Conservation (phyloP, 495 filamentous ascomycete genomes). For the Aspergillus avenaceus region DNA sequence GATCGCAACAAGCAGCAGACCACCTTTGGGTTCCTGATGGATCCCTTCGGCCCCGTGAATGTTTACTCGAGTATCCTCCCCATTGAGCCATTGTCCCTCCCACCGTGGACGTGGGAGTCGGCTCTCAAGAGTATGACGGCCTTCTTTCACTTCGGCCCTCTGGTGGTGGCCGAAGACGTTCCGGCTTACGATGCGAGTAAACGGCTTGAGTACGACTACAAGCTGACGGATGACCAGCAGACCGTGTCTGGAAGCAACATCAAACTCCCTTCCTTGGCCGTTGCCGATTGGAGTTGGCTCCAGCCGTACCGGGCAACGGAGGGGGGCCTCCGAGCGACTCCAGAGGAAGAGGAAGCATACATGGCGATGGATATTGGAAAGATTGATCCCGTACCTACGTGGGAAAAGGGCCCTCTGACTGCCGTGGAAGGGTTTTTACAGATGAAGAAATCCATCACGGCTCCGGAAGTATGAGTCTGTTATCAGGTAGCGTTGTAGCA, state of each 20-base stretch:
- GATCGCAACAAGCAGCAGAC: conserved; percentile 13
- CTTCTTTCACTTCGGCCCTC: conserved; percentile 43
- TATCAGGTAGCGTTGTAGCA: too few species aligned
- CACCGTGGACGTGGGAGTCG: conserved; percentile 37
- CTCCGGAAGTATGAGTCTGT: neutral
- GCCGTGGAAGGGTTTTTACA: conserved; percentile 45
- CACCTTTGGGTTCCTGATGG: conserved; percentile 33
- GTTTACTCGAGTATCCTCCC: conserved; percentile 38
- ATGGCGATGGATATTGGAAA: conserved; percentile 23
- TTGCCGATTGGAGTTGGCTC: conserved; percentile 41
- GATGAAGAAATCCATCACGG: conserved; percentile 24
- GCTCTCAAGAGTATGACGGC: conserved; percentile 42
- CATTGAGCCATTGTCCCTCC: conserved; percentile 26
- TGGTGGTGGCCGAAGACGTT: conserved; percentile 28
- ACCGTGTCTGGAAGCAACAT: neutral
- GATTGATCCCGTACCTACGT: conserved; percentile 19
- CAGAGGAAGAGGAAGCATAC: conserved; percentile 6
- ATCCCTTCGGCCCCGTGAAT: conserved; percentile 43
- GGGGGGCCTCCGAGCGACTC: neutral
- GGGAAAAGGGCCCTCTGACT: conserved; percentile 35
- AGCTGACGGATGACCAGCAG: neutral
- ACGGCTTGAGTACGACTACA: neutral
- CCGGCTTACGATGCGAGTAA: conserved; percentile 10
- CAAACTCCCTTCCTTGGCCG: conserved; percentile 14
- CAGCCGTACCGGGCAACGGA: conserved; percentile 32